Base-by-base conservation (phyloP, 345 rosid species). In the Anastatica hierochuntica region DNA sequence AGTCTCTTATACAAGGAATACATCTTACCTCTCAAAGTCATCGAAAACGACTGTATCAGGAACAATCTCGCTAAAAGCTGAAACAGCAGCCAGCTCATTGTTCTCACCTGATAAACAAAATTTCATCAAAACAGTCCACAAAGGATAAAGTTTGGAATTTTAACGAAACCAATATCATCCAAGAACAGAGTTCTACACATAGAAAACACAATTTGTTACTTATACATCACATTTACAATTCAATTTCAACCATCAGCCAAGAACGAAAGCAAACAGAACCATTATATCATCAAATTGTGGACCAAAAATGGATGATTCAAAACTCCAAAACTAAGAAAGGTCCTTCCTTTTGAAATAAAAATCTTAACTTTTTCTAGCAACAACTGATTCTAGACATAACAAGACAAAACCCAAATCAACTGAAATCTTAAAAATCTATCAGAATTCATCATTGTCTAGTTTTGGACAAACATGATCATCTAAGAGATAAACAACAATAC, bases 41-140 rank as follows among this genome's bases (percentile, higher is more conserved):
- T 87, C 94, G 56, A 90, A 90, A 54, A 90, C 76, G 55, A 90
- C 96, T 9, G 95, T 87, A 63, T 84, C 90, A 34, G 96, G 96
- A 18, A 87, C 98, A 49, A 87, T 90, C 76, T 87, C 94, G 43
- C 94, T 87, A 67, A 87, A 81, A 44, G 75, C 72, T 63, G 95
- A 90, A 4, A 87, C 88, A 40, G 92, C 92, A 74, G 78, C 90
- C 71, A 84, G 62, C 62, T 90, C 96, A 45, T 79, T 77, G 31
- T 55, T 72, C 29, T 69, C 60, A 16, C 89, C 97, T 77, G n/a
- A 26, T 29, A 1, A 4, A 17, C 15, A 43, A 2, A 50, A 16
- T 20, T 42, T 20, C n/a, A n/a, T n/a, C n/a, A n/a, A n/a, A n/a
- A n/a, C n/a, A n/a, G n/a, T n/a, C n/a, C n/a, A n/a, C n/a, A n/a